Evolutionary conservation across 257 asterid genomes (phyloP).

Genomic region (Solanum okadae): DNA sequence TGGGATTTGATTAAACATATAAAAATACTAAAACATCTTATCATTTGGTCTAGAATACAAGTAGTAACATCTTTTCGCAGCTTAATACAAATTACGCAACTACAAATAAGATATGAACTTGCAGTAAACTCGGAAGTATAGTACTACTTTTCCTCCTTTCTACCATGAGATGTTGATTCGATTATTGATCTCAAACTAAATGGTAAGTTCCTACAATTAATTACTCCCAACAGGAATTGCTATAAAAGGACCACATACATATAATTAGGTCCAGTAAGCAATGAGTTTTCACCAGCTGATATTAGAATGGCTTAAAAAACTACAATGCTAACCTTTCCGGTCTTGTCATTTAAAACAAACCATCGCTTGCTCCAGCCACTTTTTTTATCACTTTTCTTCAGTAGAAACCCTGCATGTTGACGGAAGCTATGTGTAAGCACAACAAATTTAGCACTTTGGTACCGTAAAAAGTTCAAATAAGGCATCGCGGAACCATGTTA

Average conservation of each 20-base stretch:
- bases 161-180: not conserved
- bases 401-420: slow-evolving; percentile 52
- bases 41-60: not conserved
- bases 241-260: not conserved
- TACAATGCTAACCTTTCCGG: slow-evolving; percentile 70
- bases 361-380: slow-evolving; percentile 90
- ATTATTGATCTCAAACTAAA: not conserved
- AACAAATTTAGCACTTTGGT: not conserved
- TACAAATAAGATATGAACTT: not conserved
- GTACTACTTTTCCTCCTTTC: not conserved
- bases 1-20: not conserved
- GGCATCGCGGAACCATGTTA: not conserved
- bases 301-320: not conserved
- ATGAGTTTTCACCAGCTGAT: not conserved
- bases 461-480: not conserved
- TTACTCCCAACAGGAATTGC: not conserved
- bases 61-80: not conserved
- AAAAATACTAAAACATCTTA: not conserved
- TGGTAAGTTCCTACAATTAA: not conserved
- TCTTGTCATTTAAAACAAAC: slow-evolving; percentile 94
- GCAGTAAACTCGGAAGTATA: not conserved
- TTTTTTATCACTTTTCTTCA: slow-evolving; percentile 80
- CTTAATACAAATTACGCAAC: not conserved
- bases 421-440: not conserved
- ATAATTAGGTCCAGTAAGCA: not conserved